Evolutionary conservation across 176 grass and related monocot genomes (phyloP).

Genomic region (Pharus latifolius): DNA sequence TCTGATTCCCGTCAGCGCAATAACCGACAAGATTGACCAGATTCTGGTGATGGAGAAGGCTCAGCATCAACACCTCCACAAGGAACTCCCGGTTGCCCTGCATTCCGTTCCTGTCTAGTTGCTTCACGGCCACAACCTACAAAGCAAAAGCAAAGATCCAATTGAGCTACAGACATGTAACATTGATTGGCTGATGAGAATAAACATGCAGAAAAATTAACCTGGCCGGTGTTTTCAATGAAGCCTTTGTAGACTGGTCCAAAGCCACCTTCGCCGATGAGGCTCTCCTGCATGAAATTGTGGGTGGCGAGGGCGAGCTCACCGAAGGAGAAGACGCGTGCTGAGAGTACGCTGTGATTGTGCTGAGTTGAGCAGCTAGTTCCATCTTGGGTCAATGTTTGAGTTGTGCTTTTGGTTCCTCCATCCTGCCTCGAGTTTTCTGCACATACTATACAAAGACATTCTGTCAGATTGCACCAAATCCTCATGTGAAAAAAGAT

Average conservation of each 20-base stretch:
- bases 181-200: no score
- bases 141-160: neutral
- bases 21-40: constrained; percentile 30
- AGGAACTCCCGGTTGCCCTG: constrained; percentile 44
- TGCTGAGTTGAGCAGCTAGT: neutral
- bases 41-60: constrained; percentile 33
- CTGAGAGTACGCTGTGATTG: constrained; percentile 1
- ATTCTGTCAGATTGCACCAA: no score
- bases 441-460: neutral
- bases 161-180: no score
- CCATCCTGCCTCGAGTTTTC: neutral
- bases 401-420: no score
- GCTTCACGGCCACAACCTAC: constrained; percentile 26
- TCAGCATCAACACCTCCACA: constrained; percentile 40
- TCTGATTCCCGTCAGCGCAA: constrained; percentile 39
- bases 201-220: no score
- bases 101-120: constrained; percentile 16
- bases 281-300: constrained; percentile 10
- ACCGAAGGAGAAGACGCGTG: constrained; percentile 8
- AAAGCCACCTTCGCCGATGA: constrained; percentile 38
- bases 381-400: no score
- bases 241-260: constrained; percentile 28
- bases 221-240: neutral
- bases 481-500: no score
- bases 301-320: constrained; percentile 18